Conservation (phyloP, 352 stramenopile genomes). For the Thalassiosira exigua region DNA sequence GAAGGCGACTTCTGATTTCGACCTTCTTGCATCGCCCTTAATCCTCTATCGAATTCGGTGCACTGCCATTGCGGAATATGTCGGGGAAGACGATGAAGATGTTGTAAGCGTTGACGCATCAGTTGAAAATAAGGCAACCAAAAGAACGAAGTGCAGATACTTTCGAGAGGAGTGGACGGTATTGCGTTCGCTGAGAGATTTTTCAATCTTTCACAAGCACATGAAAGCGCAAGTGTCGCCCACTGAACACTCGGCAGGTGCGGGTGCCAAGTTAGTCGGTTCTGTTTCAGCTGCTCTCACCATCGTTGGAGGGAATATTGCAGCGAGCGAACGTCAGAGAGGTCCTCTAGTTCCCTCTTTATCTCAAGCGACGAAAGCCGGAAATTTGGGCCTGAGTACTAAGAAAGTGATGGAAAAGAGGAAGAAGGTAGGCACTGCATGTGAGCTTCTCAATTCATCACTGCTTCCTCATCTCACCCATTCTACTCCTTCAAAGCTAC, state of each 20-base stretch:
- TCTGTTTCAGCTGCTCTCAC: conserved; percentile 73
- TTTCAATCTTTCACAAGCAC: conserved; percentile 83
- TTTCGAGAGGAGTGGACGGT: conserved; percentile 85
- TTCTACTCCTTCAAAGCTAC: no score
- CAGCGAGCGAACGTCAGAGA: conserved; percentile 40
- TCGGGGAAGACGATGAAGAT: conserved; percentile 58
- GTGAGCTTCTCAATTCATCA: no score
- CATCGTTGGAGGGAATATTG: conserved; percentile 49
- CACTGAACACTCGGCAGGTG: conserved; percentile 65
- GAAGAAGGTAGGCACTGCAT: no score
- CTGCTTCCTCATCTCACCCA: no score
- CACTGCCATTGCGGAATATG: conserved; percentile 68
- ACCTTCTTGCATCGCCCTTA: conserved; percentile 49
- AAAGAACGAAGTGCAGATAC: conserved; percentile 41
- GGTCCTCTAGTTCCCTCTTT: conserved; percentile 79
- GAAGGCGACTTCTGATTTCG: conserved; percentile 62
- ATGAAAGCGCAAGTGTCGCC: conserved; percentile 78
- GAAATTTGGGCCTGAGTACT: conserved; percentile 62
- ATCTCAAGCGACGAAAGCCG: conserved; percentile 73
- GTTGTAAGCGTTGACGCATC: conserved; percentile 20
- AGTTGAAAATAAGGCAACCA: conserved; percentile 33
- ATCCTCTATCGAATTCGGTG: conserved; percentile 81
- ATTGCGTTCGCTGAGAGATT: conserved; percentile 80
- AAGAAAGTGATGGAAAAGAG: conserved; percentile 75
- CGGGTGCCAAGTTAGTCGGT: conserved; percentile 70